Base-by-base conservation (phyloP, 208 protist species). In the Acanthamoeba castellanii region DNA sequence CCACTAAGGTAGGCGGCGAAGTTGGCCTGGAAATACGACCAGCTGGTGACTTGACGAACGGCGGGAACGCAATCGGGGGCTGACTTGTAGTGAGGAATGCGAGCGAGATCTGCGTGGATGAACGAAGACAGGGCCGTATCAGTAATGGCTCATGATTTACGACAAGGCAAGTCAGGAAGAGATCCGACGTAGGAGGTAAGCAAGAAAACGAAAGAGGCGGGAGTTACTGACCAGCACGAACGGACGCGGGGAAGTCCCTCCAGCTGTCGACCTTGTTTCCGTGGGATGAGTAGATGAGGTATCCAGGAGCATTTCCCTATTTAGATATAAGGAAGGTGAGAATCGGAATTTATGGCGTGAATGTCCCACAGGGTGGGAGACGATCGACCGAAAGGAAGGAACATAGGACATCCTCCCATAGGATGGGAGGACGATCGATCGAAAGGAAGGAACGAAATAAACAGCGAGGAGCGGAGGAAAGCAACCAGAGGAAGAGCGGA, bases 11-110 rank as follows among this genome's bases (percentile, higher is more conserved):
- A 68, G 61, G 61, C 61, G 61, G 20, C 61, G 61, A 68, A 68
- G 61, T 68, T 68, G 13, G 13, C 61, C 61, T 68, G 61, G 61
- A 68, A 68, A 6, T 68, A 68, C 27, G 61, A 68, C 61, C 61
- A 68, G 61, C 61, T 68, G 61, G 61, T 68, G 61, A 32, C 61
- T 68, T 68, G 61, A 68, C 61, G 61, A 68, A 68, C 61, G 61
- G 1, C 61, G 61, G 61, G 61, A 13, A 68, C 61, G 25, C 61
- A 68, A 68, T 13, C 25, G 25, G 61, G 61, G 61, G 61, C 61
- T 5, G 61, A 68, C 61, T 68, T 68, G 61, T 68, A 68, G 61
- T 68, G 61, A 68, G 61, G 61, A 68, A 68, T 68, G 61, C 61
- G 61, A 34, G 61, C 61, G n/a, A 68, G 61, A 34, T 68, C 61